A percentile compares a stretch with the other conserved stretches of the same genome.
phyloP scores from a whole-genome alignment of 176 grass and related monocot species.

The Lolium multiflorum region DNA sequence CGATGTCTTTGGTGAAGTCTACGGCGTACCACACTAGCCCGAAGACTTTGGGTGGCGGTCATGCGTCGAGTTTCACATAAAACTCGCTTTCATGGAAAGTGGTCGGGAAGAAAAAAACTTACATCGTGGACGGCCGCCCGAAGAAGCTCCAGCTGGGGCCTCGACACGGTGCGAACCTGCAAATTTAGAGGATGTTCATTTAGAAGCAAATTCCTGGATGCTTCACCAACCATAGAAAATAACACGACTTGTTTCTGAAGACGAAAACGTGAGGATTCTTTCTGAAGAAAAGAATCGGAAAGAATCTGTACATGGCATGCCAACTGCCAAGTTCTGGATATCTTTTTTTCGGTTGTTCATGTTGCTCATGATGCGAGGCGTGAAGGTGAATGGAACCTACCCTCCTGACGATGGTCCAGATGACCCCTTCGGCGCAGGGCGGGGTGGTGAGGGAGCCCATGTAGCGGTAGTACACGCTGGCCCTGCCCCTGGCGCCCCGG shows the following conservation, averaged over 20 bases:
- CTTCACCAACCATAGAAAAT: neutral
- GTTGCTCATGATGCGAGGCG: no score
- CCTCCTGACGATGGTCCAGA: neutral
- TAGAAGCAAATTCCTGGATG: neutral
- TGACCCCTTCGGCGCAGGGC: neutral
- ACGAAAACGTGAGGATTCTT: neutral
- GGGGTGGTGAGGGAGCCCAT: neutral
- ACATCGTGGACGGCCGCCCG: conserved; percentile 77
- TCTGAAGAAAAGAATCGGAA: neutral
- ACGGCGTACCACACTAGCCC: neutral
- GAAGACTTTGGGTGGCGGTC: neutral
- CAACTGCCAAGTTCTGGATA: neutral
- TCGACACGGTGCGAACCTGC: conserved; percentile 69
- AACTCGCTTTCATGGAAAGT: neutral
- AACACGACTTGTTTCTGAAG: neutral
- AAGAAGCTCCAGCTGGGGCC: conserved; percentile 62
- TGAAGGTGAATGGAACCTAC: neutral
- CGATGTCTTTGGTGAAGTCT: neutral
- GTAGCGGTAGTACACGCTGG: neutral
- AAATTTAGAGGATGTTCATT: neutral
- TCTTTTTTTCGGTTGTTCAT: neutral
- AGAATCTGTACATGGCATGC: neutral
- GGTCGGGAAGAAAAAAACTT: conserved; percentile 21
- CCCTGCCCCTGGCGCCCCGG: neutral
- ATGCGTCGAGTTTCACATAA: neutral